These are phyloP conservation scores for Boletus vinaceobasis DNA, from an alignment of 768 basidiomycete species.

Conservation along the genomic window DNA sequence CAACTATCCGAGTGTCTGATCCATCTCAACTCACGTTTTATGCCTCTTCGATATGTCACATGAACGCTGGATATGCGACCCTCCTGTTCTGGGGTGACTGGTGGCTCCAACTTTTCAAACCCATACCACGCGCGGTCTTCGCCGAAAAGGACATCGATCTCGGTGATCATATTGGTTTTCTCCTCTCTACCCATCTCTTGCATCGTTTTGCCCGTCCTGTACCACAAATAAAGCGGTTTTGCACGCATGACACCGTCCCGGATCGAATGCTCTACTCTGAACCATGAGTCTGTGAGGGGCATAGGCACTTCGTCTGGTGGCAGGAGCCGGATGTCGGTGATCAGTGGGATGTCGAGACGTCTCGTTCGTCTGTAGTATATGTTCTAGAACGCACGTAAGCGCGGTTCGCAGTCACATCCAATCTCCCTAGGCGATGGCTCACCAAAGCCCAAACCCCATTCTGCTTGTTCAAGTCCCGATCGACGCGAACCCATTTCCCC, in stretches of 20 bases:
- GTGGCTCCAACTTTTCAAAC: slow-evolving; percentile 67
- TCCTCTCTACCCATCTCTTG: slow-evolving; percentile 58
- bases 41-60: slow-evolving; percentile 67
- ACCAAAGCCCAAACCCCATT: slow-evolving; percentile 60
- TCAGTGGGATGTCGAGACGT: slow-evolving; percentile 74
- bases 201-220: slow-evolving; percentile 63
- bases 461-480: slow-evolving; percentile 72
- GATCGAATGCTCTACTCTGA: slow-evolving; percentile 57
- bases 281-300: slow-evolving; percentile 53
- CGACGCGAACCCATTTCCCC: slow-evolving; percentile 89
- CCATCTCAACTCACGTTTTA: slow-evolving; percentile 54
- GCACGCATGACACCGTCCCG: slow-evolving; percentile 58
- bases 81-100: slow-evolving; percentile 46
- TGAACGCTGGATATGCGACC: slow-evolving; percentile 51
- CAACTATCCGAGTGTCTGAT: neutral
- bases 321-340: slow-evolving; percentile 70
- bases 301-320: slow-evolving; percentile 51
- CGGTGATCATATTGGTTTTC: slow-evolving; percentile 70
- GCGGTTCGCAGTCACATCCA: neutral
- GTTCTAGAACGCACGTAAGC: slow-evolving; percentile 35
- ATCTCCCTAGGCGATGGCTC: slow-evolving; percentile 15
- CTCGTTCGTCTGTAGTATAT: slow-evolving; percentile 86
- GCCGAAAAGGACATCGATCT: slow-evolving; percentile 88
- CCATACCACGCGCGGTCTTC: slow-evolving; percentile 84
- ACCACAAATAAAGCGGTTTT: slow-evolving; percentile 73